Conservation (phyloP, 305 asterid species). For the Petunia hybrid region DNA sequence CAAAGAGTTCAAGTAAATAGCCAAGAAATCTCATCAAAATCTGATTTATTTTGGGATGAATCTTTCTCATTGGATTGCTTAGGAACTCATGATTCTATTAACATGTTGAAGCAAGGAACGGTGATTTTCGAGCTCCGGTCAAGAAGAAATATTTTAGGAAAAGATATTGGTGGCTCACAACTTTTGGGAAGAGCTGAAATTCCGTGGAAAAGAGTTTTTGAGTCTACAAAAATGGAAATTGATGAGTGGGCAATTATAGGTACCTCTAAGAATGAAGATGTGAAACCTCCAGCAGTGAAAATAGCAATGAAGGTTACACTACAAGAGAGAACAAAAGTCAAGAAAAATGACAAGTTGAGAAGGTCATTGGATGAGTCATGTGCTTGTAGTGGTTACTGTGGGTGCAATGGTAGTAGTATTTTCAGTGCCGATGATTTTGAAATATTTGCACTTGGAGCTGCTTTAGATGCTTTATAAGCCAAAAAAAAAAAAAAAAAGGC, state of each 20-base stretch:
- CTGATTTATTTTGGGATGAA: slow-evolving; percentile 57
- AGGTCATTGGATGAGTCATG: slow-evolving; percentile 33
- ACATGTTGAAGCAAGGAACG: slow-evolving; percentile 50
- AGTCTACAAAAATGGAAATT: slow-evolving; percentile 42
- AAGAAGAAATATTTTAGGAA: slow-evolving; percentile 48
- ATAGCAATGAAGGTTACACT: slow-evolving; percentile 49
- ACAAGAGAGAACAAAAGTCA: not conserved
- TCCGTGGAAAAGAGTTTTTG: slow-evolving; percentile 56
- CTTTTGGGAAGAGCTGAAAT: slow-evolving; percentile 68
- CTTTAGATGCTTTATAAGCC: slow-evolving; percentile 41
- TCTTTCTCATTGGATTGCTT: slow-evolving; percentile 62
- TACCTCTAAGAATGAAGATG: slow-evolving; percentile 46
- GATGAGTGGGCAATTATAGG: slow-evolving; percentile 60
- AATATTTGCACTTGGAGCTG: slow-evolving; percentile 48
- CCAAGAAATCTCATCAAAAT: slow-evolving; percentile 55
- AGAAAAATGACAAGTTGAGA: slow-evolving; percentile 25
- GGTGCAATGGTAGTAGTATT: slow-evolving; percentile 40
- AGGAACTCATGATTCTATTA: slow-evolving; percentile 49
- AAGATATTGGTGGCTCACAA: slow-evolving; percentile 44
- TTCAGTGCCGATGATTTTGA: slow-evolving; percentile 49
- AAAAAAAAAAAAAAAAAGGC: not conserved
- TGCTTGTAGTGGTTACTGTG: slow-evolving; percentile 38
- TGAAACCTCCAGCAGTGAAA: slow-evolving; percentile 53
- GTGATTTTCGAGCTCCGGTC: slow-evolving; percentile 64
- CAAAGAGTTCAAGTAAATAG: slow-evolving; percentile 57